Evolutionary conservation across 2,329 filamentous ascomycete species (phyloP), one percentile per base, ranked within the genome.

Genomic region (Septoria linicola): DNA sequence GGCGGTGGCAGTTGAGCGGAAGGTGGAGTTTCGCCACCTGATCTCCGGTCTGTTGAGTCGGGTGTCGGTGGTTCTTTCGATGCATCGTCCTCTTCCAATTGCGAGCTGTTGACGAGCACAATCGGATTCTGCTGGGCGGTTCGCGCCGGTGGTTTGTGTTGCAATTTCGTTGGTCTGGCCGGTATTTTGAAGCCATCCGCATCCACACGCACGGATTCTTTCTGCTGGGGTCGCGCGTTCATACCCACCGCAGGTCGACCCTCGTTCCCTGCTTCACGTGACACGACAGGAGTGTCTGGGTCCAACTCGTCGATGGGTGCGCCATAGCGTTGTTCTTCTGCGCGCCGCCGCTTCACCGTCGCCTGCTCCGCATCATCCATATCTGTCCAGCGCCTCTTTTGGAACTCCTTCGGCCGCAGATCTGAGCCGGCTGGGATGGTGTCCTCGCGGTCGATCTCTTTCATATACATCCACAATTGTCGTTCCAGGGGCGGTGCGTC

Each of bases 161-260:
- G 7, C 8, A 11, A n/a, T 17, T 47, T 39, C 13, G 14, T 31
- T 4, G 44, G 44, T 19, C 21, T 25, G 8, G 19, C 14, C 10
- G 44, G 44, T 20, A 47, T 40, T 14, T 41, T 47, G 35, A 47
- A 47, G 14, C 44, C 44, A 47, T 47, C 44, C 14, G 44, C 44
- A 21, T 52, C 49, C 34, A 35, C 17, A 14, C 46, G 37, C 16
- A n/a, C 25, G 8, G 1, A 21, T 13, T 40, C 21, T 7, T 17
- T 27, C 32, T 19, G 13, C 14, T 20, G 34, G 23, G n/a, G 6
- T 27, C 5, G 23, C 16, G 13, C 21, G 21, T 32, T 21, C 17
- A 25, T 37, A 11, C 34, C 21, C 44, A 19, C 34, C 25, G n/a
- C 44, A 31, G 23, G 8, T 25, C 11, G 16, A 47, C 37, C 20